Percentiles rank a stretch among this genome's conserved stretches.
These are phyloP conservation scores for Emiliania huxleyi DNA, from an alignment of 78 protist species.

Conservation along the genomic window DNA sequence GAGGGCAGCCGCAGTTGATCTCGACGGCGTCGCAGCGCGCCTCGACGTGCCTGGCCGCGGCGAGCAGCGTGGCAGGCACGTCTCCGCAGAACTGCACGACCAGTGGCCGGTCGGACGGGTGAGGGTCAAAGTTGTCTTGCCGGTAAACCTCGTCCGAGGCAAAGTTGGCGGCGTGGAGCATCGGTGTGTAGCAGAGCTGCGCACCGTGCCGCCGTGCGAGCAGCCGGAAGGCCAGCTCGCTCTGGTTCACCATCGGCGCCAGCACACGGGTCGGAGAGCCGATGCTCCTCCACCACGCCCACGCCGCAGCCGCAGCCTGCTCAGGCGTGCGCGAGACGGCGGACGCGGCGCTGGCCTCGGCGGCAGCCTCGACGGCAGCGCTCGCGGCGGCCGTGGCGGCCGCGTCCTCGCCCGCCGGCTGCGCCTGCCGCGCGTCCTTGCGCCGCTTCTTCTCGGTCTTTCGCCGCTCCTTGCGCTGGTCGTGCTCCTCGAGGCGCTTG, in stretches of 20 bases:
- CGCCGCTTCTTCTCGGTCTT: background rate
- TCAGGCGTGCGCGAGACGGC: background rate
- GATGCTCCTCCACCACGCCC: background rate
- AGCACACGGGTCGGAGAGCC: background rate
- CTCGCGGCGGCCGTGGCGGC: background rate
- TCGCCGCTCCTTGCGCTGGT: background rate
- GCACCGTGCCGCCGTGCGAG: constrained; percentile 38
- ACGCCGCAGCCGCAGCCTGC: background rate
- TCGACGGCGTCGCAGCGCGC: constrained; percentile 16
- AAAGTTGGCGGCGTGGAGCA: background rate
- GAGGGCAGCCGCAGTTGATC: constrained; percentile 45
- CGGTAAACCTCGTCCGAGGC: background rate
- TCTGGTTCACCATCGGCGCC: constrained; percentile 25
- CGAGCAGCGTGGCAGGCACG: background rate
- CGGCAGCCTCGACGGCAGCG: no score
- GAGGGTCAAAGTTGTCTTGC: background rate
- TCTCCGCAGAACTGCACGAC: constrained; percentile 40
- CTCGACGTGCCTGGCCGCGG: background rate
- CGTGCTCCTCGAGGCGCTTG: background rate
- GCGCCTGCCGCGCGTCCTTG: background rate
- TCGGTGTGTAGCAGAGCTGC: constrained; percentile 27
- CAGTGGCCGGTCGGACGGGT: constrained; percentile 31
- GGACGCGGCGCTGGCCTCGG: background rate
- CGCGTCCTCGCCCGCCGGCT: background rate
- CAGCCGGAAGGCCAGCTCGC: constrained; percentile 43